These are phyloP conservation scores for Neltuma alba DNA, from an alignment of 306 rosid species.

Conservation along the genomic window DNA sequence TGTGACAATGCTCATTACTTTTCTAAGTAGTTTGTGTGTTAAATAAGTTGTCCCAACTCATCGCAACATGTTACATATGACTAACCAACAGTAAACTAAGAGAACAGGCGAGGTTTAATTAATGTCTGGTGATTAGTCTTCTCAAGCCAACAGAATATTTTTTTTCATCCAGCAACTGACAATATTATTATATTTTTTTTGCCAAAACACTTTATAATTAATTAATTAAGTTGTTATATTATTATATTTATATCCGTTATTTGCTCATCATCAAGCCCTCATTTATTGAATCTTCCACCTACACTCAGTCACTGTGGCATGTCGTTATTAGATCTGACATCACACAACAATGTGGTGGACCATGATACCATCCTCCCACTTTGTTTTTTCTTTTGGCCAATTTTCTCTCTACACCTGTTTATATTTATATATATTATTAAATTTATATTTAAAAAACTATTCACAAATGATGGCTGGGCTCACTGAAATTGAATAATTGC, in stretches of 20 bases:
- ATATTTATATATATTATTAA: neutral
- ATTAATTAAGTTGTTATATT: neutral
- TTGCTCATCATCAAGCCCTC: slow-evolving; percentile 14
- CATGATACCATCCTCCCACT: neutral
- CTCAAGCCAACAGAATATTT: neutral
- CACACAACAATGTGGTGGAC: neutral
- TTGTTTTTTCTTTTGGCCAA: neutral
- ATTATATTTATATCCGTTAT: slow-evolving; percentile 21
- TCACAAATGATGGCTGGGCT: neutral
- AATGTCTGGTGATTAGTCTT: neutral
- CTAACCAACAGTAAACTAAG: neutral
- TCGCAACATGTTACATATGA: neutral
- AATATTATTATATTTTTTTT: neutral
- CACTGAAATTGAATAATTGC: neutral
- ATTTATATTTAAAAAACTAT: neutral
- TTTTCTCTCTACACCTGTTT: neutral
- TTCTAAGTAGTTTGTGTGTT: neutral
- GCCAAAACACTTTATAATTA: neutral
- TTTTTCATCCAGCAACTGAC: neutral
- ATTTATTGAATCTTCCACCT: neutral
- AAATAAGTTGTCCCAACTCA: neutral
- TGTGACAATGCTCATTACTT: neutral
- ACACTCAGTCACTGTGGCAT: neutral
- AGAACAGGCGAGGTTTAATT: neutral
- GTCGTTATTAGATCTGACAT: neutral